Percentiles rank a stretch among this genome's conserved stretches.
Conservation (phyloP, 768 basidiomycete genomes). For the Trametes cubensis region DNA sequence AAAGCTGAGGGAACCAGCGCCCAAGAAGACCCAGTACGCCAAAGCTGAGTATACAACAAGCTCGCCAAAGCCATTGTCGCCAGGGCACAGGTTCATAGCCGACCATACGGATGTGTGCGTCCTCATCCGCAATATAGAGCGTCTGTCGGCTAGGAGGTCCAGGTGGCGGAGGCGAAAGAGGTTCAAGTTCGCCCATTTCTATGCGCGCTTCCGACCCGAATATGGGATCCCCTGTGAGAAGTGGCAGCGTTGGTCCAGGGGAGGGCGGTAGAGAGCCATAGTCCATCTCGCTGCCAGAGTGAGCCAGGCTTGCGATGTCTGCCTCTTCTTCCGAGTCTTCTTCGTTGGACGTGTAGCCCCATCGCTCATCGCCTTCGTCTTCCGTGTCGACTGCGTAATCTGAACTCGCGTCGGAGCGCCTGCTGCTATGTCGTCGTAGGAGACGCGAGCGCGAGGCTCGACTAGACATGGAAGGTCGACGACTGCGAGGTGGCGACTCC, state of each 20-base stretch:
- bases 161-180: slow-evolving; percentile 69
- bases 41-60: slow-evolving; percentile 64
- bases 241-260: slow-evolving; percentile 60
- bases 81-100: slow-evolving; percentile 74
- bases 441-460: slow-evolving; percentile 51
- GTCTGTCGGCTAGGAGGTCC: slow-evolving; percentile 87
- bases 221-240: slow-evolving; percentile 73
- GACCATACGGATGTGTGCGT: slow-evolving; percentile 81
- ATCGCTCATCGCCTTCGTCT: slow-evolving; percentile 68
- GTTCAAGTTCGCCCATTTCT: slow-evolving; percentile 73
- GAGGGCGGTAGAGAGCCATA: slow-evolving; percentile 76
- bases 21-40: slow-evolving; percentile 82
- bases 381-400: slow-evolving; percentile 56
- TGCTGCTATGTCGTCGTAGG: slow-evolving; percentile 50
- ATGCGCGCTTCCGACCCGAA: slow-evolving; percentile 85
- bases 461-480: slow-evolving; percentile 59
- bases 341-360: slow-evolving; percentile 92
- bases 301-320: slow-evolving; percentile 46
- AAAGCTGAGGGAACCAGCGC: slow-evolving; percentile 90
- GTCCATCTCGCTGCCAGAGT: slow-evolving; percentile 56
- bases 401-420: slow-evolving; percentile 59
- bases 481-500: slow-evolving; percentile 43
- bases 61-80: slow-evolving; percentile 71
- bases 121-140: slow-evolving; percentile 87
- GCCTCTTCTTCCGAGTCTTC: slow-evolving; percentile 53